Percentiles rank a stretch among this genome's conserved stretches.
phyloP scores from a whole-genome alignment of 2,329 filamentous ascomycete species.

The Ascochyta rabiei region DNA sequence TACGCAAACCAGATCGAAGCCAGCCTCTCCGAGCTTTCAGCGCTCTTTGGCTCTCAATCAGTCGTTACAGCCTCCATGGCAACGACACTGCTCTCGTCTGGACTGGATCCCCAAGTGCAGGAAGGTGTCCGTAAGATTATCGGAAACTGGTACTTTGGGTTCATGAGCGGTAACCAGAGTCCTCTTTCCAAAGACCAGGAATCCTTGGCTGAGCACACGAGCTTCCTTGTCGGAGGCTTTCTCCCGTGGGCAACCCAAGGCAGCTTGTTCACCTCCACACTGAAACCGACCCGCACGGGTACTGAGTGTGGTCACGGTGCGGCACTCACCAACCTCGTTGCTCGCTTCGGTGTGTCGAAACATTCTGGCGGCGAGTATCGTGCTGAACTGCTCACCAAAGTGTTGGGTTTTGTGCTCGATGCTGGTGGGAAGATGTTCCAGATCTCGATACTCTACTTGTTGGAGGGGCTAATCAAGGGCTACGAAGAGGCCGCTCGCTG shows the following conservation, averaged over 20 bases:
- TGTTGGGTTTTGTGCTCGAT: slow-evolving; percentile 47
- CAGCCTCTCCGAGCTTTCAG: slow-evolving; percentile 52
- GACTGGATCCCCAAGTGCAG: slow-evolving; percentile 50
- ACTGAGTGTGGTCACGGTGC: slow-evolving; percentile 51
- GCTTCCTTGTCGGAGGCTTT: slow-evolving; percentile 50
- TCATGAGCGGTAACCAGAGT: slow-evolving; percentile 17
- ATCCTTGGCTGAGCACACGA: slow-evolving; percentile 26
- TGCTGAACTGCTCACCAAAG: slow-evolving; percentile 31
- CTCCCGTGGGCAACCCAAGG: slow-evolving; percentile 57
- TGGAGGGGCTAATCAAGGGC: slow-evolving; percentile 51
- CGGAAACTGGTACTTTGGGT: slow-evolving; percentile 53
- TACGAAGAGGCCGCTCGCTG: slow-evolving; percentile 14
- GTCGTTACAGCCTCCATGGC: slow-evolving; percentile 50
- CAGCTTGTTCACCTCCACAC: slow-evolving; percentile 49
- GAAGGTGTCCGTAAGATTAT: slow-evolving; percentile 55
- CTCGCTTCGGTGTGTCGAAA: slow-evolving; percentile 32
- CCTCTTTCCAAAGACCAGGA: slow-evolving; percentile 4
- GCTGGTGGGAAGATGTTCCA: slow-evolving; percentile 47
- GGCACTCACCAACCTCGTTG: slow-evolving; percentile 45
- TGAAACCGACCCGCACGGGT: slow-evolving; percentile 37
- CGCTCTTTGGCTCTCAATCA: slow-evolving; percentile 44
- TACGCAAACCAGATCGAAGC: slow-evolving; percentile 58
- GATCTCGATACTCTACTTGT: slow-evolving; percentile 50
- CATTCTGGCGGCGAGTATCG: slow-evolving; percentile 14
- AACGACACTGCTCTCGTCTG: slow-evolving; percentile 50